These are phyloP conservation scores for Phytophthora fragariae DNA, from an alignment of 352 stramenopile genomes.

Conservation along the genomic window DNA sequence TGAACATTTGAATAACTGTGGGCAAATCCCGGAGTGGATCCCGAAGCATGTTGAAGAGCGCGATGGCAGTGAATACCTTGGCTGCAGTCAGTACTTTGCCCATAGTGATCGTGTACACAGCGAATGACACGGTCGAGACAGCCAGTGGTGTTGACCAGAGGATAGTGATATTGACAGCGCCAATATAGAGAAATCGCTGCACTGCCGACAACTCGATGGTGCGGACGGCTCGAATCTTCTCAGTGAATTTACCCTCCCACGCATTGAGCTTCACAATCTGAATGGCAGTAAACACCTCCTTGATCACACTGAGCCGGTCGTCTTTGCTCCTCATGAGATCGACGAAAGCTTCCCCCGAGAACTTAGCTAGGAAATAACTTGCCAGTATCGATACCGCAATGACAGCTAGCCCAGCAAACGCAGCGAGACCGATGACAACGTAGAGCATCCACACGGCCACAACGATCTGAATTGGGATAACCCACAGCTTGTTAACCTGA, in stretches of 20 bases:
- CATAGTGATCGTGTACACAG: conserved; percentile 51
- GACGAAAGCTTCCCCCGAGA: conserved; percentile 64
- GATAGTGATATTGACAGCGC: conserved; percentile 58
- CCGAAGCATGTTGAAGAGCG: conserved; percentile 58
- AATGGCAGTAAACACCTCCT: conserved; percentile 93
- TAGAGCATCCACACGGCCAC: conserved; percentile 54
- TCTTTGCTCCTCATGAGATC: conserved; percentile 89
- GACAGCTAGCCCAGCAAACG: conserved; percentile 50
- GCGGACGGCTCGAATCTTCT: conserved; percentile 73
- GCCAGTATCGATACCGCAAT: conserved; percentile 41
- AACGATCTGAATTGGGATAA: conserved; percentile 53
- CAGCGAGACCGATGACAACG: conserved; percentile 46
- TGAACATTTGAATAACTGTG: conserved; percentile 40
- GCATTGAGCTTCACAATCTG: conserved; percentile 97
- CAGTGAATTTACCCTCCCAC: conserved; percentile 88
- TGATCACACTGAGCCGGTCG: conserved; percentile 89
- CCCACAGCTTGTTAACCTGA: conserved; percentile 58
- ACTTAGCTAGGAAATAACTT: conserved; percentile 67
- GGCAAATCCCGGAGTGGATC: conserved; percentile 49
- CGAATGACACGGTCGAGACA: conserved; percentile 62
- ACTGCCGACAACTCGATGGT: conserved; percentile 86
- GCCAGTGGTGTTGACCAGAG: conserved; percentile 55
- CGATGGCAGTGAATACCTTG: conserved; percentile 62
- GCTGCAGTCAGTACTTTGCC: conserved; percentile 48
- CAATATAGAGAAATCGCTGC: conserved; percentile 60